Conservation (phyloP, 2,329 filamentous ascomycete genomes). For the Stenocarpella maydis region DNA sequence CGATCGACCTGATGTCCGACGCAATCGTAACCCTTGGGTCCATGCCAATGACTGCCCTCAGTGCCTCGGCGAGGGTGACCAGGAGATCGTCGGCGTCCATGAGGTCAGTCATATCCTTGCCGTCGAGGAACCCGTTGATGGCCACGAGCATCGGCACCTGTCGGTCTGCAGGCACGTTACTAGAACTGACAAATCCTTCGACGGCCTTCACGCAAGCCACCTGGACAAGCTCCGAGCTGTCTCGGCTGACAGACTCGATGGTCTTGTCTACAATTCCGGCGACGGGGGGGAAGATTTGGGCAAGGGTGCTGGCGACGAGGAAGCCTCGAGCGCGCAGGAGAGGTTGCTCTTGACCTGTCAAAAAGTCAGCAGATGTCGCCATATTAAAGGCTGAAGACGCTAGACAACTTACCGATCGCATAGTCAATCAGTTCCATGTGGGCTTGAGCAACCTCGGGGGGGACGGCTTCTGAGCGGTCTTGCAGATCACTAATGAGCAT, state of each 20-base stretch:
- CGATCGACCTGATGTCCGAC: conserved; percentile 76
- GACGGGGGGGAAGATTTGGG: conserved; percentile 72
- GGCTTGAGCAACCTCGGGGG: conserved; percentile 71
- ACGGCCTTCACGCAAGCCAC: conserved; percentile 90
- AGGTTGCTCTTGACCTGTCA: conserved; percentile 63
- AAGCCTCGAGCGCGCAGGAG: conserved; percentile 88
- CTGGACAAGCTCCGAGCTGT: conserved; percentile 87
- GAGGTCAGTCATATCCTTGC: conserved; percentile 83
- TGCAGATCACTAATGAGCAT: conserved; percentile 84
- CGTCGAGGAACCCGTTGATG: conserved; percentile 76
- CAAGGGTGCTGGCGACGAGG: conserved; percentile 82
- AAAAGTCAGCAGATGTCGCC: neutral
- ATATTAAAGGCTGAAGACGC: too few species aligned
- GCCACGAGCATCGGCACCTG: conserved; percentile 71
- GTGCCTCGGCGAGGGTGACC: conserved; percentile 86
- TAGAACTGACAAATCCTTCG: conserved; percentile 69
- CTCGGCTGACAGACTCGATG: conserved; percentile 77
- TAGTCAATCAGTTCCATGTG: conserved; percentile 85
- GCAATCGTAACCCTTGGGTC: conserved; percentile 79
- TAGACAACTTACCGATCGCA: conserved; percentile 65
- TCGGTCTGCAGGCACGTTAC: conserved; percentile 58
- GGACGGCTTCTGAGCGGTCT: conserved; percentile 77
- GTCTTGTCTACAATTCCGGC: conserved; percentile 74
- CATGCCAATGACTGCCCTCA: conserved; percentile 83
- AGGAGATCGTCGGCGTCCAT: conserved; percentile 92